phyloP scores from a whole-genome alignment of 306 rosid genomes.

The peach (Prunus persica) region DNA sequence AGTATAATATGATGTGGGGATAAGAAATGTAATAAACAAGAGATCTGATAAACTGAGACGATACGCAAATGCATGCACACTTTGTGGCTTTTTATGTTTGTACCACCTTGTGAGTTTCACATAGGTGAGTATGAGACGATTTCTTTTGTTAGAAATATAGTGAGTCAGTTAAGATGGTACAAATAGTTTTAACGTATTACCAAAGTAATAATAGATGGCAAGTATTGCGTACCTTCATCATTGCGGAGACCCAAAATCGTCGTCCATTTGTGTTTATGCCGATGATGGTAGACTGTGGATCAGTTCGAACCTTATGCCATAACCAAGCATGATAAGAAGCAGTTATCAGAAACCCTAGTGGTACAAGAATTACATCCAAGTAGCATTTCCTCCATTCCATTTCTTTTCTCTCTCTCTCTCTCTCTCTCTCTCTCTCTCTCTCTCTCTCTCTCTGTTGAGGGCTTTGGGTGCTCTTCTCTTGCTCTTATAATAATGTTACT shows the following conservation, averaged over 20 bases:
- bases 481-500: not conserved
- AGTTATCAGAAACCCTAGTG: constrained; percentile 54
- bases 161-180: not conserved
- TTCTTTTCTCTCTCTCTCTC: not conserved
- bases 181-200: not conserved
- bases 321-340: constrained; percentile 73
- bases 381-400: constrained; percentile 90
- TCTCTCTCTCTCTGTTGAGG: not conserved
- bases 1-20: no score
- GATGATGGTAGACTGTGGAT: constrained; percentile 67
- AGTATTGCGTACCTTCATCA: constrained; percentile 55
- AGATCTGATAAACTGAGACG: no score
- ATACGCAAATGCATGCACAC: no score
- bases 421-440: not conserved
- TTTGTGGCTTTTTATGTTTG: no score
- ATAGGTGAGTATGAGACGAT: no score
- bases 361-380: constrained; percentile 81
- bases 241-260: constrained; percentile 76
- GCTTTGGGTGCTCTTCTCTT: constrained; percentile 2
- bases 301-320: constrained; percentile 65
- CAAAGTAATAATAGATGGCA: not conserved
- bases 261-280: constrained; percentile 78
- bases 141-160: no score
- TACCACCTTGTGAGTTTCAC: not conserved
- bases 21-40: no score